A percentile compares a stretch with the other conserved stretches of the same genome.
These are phyloP conservation scores for Auriscalpium vulgare DNA, from an alignment of 768 basidiomycete genomes.

Conservation along the genomic window DNA sequence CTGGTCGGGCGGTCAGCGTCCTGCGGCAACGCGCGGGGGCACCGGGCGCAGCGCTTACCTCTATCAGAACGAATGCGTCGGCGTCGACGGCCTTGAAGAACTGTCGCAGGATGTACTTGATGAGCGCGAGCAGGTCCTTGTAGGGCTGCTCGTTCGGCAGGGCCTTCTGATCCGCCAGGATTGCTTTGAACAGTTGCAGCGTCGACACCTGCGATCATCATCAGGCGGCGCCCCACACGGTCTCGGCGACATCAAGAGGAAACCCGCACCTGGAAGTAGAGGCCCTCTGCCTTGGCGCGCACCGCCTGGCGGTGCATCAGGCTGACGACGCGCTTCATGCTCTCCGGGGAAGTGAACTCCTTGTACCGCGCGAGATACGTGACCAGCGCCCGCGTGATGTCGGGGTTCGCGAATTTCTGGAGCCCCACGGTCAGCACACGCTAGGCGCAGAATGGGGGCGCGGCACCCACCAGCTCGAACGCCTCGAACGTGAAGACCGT, in stretches of 20 bases:
- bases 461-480: slow-evolving; percentile 69
- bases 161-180: slow-evolving; percentile 73
- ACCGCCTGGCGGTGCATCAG: slow-evolving; percentile 89
- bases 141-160: slow-evolving; percentile 71
- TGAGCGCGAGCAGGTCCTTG: slow-evolving; percentile 77
- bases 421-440: slow-evolving; percentile 12
- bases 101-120: slow-evolving; percentile 81
- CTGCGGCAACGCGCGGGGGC: slow-evolving; percentile 10
- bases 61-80: slow-evolving; percentile 81
- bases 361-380: slow-evolving; percentile 77
- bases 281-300: slow-evolving; percentile 83
- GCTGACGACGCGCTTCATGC: slow-evolving; percentile 84
- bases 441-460: slow-evolving; percentile 7
- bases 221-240: background rate
- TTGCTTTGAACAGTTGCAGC: slow-evolving; percentile 78
- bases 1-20: slow-evolving; percentile 32
- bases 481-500: slow-evolving; percentile 88
- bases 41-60: slow-evolving; percentile 45
- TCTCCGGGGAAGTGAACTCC: slow-evolving; percentile 70
- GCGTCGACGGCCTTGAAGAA: slow-evolving; percentile 91
- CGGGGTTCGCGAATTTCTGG: slow-evolving; percentile 86
- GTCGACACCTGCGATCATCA: slow-evolving; percentile 65
- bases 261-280: slow-evolving; percentile 83
- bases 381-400: slow-evolving; percentile 79
- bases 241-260: background rate